Evolutionary conservation across 2,329 filamentous ascomycete species (phyloP).

Genomic region (Furcasterigmium sp.): DNA sequence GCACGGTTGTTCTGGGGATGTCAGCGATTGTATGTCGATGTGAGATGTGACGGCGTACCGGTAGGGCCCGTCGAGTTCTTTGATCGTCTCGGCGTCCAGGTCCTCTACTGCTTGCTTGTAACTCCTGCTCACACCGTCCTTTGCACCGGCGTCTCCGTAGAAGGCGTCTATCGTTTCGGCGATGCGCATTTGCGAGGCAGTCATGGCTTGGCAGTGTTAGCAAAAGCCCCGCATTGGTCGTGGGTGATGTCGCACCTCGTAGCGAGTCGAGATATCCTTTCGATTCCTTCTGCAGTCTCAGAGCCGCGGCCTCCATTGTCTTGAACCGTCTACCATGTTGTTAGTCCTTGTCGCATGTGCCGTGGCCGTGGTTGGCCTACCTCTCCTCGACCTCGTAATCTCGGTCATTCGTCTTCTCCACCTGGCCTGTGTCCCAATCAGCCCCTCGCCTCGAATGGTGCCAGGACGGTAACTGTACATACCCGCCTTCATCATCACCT

Average conservation of each 20-base stretch:
- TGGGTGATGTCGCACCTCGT: constrained; percentile 57
- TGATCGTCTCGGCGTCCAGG: constrained; percentile 96
- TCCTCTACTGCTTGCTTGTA: constrained; percentile 99
- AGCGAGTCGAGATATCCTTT: constrained; percentile 97
- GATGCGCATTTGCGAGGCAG: constrained; percentile 97
- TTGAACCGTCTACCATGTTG: constrained; percentile 69
- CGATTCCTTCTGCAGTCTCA: constrained; percentile 91
- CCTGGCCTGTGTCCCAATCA: constrained; percentile 60
- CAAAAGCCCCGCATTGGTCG: constrained; percentile 9
- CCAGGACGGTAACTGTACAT: constrained; percentile 18
- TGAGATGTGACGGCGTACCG: constrained; percentile 41
- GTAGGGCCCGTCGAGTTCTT: constrained; percentile 94
- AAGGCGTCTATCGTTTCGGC: constrained; percentile 99
- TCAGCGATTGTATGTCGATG: constrained; percentile 7
- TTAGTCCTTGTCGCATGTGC: constrained; percentile 9
- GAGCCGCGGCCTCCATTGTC: constrained; percentile 92
- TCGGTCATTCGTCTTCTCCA: constrained; percentile 96
- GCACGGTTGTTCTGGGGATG: constrained; percentile 67
- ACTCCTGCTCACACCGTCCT: constrained; percentile 89
- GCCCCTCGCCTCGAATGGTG: neutral
- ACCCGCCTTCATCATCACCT: constrained; percentile 99
- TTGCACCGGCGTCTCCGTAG: constrained; percentile 92
- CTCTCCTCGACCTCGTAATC: constrained; percentile 98
- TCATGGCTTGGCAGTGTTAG: constrained; percentile 66
- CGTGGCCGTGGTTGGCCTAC: constrained; percentile 33